phyloP scores from a whole-genome alignment of 2,329 filamentous ascomycete genomes.

The Sporothrix brasiliensis region DNA sequence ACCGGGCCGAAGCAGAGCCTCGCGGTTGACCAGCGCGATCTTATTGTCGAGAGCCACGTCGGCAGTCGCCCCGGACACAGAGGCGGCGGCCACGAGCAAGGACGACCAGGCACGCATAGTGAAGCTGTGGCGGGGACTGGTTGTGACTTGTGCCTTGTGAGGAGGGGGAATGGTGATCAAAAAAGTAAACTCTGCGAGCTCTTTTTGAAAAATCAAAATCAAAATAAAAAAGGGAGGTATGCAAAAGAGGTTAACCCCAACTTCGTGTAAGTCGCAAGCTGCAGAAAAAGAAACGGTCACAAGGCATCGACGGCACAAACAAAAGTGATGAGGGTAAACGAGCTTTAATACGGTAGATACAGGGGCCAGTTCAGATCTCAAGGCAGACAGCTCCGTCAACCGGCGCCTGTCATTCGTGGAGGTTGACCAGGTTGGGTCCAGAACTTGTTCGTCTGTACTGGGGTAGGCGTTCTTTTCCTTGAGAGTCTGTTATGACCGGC shows the following conservation, averaged over 20 bases:
- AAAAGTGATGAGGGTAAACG: background rate
- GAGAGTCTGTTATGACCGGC: background rate
- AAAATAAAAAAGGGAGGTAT: background rate
- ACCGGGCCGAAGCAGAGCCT: constrained; percentile 18
- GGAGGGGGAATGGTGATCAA: background rate
- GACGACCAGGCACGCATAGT: constrained; percentile 17
- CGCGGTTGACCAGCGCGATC: background rate
- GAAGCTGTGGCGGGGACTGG: background rate
- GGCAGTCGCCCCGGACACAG: background rate
- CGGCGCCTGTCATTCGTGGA: background rate
- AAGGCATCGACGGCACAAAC: constrained; percentile 5
- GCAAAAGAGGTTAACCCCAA: background rate
- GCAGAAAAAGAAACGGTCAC: background rate
- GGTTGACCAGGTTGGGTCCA: too few relatives aligned
- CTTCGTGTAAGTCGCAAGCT: background rate
- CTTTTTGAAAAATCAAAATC: background rate
- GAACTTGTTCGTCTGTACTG: background rate
- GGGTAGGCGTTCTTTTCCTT: background rate
- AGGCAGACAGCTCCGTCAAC: constrained; percentile 4
- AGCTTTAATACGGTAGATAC: background rate
- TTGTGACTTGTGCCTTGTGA: background rate
- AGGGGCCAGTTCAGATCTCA: background rate
- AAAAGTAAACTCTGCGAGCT: too few relatives aligned
- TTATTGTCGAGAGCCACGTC: background rate
- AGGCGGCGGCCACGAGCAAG: constrained; percentile 15